phyloP scores from a whole-genome alignment of 345 rosid species.

The Sisymbrium irio region DNA sequence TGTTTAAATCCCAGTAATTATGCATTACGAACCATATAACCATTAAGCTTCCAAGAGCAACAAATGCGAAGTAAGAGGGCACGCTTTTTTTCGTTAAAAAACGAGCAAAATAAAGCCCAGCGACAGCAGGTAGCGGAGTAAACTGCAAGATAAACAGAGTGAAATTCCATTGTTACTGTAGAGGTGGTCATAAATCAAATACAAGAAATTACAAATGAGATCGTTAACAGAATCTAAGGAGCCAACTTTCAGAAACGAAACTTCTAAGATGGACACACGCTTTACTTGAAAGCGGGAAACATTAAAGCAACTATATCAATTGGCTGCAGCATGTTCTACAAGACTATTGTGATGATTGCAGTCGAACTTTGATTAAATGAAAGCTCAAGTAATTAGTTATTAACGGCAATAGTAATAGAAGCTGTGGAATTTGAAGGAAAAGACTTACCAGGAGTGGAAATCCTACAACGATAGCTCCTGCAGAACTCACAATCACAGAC shows the following conservation, averaged over 20 bases:
- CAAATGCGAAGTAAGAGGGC: slow-evolving; percentile 86
- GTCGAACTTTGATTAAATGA: neutral
- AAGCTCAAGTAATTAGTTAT: slow-evolving; percentile 1
- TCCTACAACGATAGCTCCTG: slow-evolving; percentile 93
- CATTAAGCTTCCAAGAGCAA: slow-evolving; percentile 92
- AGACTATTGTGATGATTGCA: neutral
- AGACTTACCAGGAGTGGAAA: slow-evolving; percentile 78
- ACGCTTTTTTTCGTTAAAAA: slow-evolving; percentile 88
- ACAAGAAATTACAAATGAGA: neutral
- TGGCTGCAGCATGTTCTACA: slow-evolving; percentile 16
- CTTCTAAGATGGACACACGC: neutral
- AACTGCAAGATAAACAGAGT: slow-evolving; percentile 54
- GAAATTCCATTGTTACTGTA: neutral
- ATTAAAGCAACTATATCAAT: slow-evolving; percentile 1
- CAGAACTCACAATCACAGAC: slow-evolving; percentile 83
- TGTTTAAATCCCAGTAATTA: slow-evolving; percentile 96
- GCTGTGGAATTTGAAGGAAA: neutral
- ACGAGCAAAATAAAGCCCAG: slow-evolving; percentile 93
- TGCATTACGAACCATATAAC: slow-evolving; percentile 88
- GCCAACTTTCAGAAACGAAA: slow-evolving; percentile 2
- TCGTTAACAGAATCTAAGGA: neutral
- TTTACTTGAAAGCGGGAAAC: slow-evolving; percentile 1
- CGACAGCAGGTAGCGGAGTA: slow-evolving; percentile 77
- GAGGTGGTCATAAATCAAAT: slow-evolving; percentile 3
- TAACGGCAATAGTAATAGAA: neutral